Conservation (phyloP, 305 asterid species). For the Salvia sclarea region DNA sequence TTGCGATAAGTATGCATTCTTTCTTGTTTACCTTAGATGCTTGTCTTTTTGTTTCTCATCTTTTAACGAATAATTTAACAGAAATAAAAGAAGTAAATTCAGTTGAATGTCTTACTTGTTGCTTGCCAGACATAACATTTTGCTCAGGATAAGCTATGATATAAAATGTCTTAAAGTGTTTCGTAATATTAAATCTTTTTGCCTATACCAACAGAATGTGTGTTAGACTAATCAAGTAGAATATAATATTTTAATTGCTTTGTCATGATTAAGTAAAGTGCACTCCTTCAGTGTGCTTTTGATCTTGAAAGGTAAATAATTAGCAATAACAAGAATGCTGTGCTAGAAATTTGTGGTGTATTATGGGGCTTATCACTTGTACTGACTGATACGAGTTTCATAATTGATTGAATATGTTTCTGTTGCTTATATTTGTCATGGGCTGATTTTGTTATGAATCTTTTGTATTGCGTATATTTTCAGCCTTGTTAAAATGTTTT, state of each 20-base stretch:
- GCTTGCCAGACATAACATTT: neutral
- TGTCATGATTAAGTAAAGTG: slow-evolving; percentile 2
- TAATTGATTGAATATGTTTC: slow-evolving; percentile 14
- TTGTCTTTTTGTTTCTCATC: neutral
- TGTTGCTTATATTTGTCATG: neutral
- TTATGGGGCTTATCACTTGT: neutral
- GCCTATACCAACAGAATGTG: neutral
- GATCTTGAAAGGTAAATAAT: neutral
- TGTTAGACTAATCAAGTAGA: neutral
- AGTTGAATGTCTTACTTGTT: slow-evolving; percentile 11
- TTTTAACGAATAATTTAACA: neutral
- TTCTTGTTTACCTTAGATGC: slow-evolving; percentile 20
- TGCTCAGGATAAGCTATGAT: neutral
- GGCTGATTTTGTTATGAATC: neutral
- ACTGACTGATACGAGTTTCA: neutral
- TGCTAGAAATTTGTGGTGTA: slow-evolving; percentile 3
- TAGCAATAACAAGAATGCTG: slow-evolving; percentile 2
- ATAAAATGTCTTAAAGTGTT: neutral
- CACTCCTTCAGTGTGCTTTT: neutral
- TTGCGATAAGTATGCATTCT: slow-evolving; percentile 72
- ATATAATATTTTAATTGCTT: neutral
- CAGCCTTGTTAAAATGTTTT: neutral
- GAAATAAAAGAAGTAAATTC: neutral
- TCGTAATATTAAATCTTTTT: neutral
- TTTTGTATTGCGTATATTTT: neutral